These are phyloP conservation scores for Annulohypoxylon moriforme DNA, from an alignment of 495 filamentous ascomycete genomes.

Conservation along the genomic window DNA sequence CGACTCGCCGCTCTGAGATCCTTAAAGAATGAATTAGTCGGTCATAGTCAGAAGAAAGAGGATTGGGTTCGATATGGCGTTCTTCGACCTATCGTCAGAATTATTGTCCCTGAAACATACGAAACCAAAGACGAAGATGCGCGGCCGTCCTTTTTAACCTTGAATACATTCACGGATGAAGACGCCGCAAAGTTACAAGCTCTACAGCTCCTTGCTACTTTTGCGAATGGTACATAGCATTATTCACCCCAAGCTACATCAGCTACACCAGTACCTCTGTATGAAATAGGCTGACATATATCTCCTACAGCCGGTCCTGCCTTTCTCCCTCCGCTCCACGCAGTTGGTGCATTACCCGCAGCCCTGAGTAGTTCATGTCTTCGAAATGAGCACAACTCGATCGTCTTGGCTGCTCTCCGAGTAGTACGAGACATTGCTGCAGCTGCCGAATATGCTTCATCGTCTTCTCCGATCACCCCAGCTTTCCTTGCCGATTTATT, in stretches of 20 bases:
- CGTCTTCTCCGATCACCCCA: slow-evolving; percentile 46
- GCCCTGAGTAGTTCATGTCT: slow-evolving; percentile 77
- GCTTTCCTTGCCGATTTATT: slow-evolving; percentile 67
- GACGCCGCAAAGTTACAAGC: slow-evolving; percentile 80
- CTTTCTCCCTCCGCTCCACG: slow-evolving; percentile 79
- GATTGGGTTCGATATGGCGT: slow-evolving; percentile 75
- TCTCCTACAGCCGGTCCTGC: slow-evolving; percentile 76
- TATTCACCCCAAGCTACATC: background rate
- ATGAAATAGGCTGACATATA: slow-evolving; percentile 38
- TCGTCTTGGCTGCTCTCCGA: slow-evolving; percentile 78
- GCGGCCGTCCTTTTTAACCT: slow-evolving; percentile 39
- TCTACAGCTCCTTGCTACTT: slow-evolving; percentile 80
- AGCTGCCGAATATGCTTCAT: slow-evolving; percentile 62
- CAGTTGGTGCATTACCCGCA: slow-evolving; percentile 69
- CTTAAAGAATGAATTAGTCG: slow-evolving; percentile 90
- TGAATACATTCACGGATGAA: slow-evolving; percentile 57
- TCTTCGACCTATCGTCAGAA: slow-evolving; percentile 71
- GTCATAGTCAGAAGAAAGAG: slow-evolving; percentile 88
- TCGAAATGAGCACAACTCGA: slow-evolving; percentile 67
- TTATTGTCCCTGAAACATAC: slow-evolving; percentile 61
- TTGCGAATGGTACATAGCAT: slow-evolving; percentile 77
- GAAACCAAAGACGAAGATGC: slow-evolving; percentile 52
- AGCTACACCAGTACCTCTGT: slow-evolving; percentile 13
- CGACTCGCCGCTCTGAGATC: slow-evolving; percentile 73
- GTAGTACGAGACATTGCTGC: slow-evolving; percentile 79